These are phyloP conservation scores for Linum trigynum DNA, from an alignment of 345 rosid species.

Conservation along the genomic window DNA sequence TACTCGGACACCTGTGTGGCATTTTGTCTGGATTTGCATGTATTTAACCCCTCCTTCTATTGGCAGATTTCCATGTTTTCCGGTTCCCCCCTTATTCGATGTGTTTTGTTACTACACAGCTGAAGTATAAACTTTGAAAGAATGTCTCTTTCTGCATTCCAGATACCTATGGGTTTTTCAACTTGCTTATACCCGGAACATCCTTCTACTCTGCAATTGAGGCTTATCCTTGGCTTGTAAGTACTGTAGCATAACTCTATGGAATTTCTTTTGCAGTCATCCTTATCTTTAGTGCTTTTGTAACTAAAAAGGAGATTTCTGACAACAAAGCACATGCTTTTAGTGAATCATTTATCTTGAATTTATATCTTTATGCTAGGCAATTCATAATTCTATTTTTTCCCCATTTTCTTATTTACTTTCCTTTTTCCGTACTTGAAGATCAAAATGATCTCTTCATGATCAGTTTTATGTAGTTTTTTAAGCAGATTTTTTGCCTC, in stretches of 20 bases:
- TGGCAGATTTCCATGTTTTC: background rate
- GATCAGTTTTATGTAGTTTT: no score
- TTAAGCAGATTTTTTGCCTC: no score
- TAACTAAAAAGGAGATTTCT: no score
- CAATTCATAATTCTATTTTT: background rate
- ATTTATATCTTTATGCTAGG: background rate
- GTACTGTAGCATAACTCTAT: slow-evolving; percentile 17
- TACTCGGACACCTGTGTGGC: slow-evolving; percentile 94
- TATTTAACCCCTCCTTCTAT: slow-evolving; percentile 22
- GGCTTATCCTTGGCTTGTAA: slow-evolving; percentile 82
- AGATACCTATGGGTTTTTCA: slow-evolving; percentile 82
- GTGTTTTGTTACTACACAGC: background rate
- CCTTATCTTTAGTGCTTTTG: no score
- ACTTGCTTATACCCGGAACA: slow-evolving; percentile 74
- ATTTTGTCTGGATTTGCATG: slow-evolving; percentile 95
- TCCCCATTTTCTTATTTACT: background rate
- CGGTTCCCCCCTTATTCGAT: background rate
- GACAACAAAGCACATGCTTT: no score
- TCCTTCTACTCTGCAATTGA: slow-evolving; percentile 73
- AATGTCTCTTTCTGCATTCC: slow-evolving; percentile 14
- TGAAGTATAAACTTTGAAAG: background rate
- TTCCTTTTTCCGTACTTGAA: background rate
- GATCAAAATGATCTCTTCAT: no score
- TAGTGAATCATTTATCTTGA: no score
- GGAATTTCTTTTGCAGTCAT: no score